Conservation (phyloP, 2,329 filamentous ascomycete species). For the Pleurostoma richardsiae region DNA sequence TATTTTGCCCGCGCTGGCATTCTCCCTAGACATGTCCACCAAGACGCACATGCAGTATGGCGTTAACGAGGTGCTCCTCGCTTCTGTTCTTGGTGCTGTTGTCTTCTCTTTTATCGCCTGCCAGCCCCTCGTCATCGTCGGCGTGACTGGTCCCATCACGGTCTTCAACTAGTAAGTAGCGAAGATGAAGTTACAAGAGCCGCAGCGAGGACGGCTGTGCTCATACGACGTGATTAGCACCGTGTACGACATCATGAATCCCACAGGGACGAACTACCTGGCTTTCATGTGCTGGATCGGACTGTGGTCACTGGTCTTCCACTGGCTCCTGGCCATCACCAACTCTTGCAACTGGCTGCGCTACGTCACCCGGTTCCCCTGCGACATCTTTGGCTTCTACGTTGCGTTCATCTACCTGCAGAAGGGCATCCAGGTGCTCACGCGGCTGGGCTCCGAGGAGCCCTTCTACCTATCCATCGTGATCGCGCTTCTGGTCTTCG, state of each 20-base stretch:
- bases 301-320: conserved; percentile 80
- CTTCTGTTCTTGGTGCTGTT: conserved; percentile 76
- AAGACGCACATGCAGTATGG: conserved; percentile 82
- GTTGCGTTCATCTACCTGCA: conserved; percentile 89
- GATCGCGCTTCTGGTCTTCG: conserved; percentile 72
- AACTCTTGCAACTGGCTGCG: conserved; percentile 86
- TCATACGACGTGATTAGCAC: conserved; percentile 41
- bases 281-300: conserved; percentile 92
- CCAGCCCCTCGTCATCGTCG: conserved; percentile 85
- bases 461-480: conserved; percentile 77
- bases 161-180: conserved; percentile 75
- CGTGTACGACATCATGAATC: conserved; percentile 80
- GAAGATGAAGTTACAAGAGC: neutral
- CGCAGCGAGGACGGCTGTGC: neutral
- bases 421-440: conserved; percentile 83
- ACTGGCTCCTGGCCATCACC: conserved; percentile 76
- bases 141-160: conserved; percentile 85
- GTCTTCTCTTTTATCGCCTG: conserved; percentile 77
- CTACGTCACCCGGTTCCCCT: conserved; percentile 87
- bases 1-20: conserved; percentile 81
- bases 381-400: conserved; percentile 92
- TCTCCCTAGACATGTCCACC: conserved; percentile 89
- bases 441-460: conserved; percentile 61
- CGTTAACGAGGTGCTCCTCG: conserved; percentile 85
- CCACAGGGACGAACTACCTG: conserved; percentile 74